These are phyloP conservation scores for Candida glucosophila DNA, from an alignment of 1,139 yeast genomes.

Conservation along the genomic window DNA sequence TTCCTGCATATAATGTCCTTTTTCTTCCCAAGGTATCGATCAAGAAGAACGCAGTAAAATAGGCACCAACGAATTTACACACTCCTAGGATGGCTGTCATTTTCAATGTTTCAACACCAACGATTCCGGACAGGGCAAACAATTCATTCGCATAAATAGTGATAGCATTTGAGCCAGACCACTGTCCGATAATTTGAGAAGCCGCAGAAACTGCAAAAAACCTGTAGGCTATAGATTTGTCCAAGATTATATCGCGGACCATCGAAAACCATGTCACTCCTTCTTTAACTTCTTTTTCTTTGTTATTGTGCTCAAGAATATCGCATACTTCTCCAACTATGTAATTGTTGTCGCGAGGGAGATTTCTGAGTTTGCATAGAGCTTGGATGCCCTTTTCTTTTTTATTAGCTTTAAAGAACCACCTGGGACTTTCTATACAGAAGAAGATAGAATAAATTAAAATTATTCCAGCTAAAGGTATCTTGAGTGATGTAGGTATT, in stretches of 20 bases:
- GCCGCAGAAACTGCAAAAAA: slow-evolving; percentile 15
- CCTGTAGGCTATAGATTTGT: slow-evolving; percentile 39
- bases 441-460: slow-evolving; percentile 27
- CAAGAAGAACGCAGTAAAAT: slow-evolving; percentile 35
- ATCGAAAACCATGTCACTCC: slow-evolving; percentile 45
- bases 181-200: slow-evolving; percentile 25
- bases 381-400: slow-evolving; percentile 28
- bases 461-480: slow-evolving; percentile 25
- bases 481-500: slow-evolving; percentile 32
- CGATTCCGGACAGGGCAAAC: slow-evolving; percentile 23
- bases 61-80: slow-evolving; percentile 35
- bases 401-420: slow-evolving; percentile 27
- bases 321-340: slow-evolving; percentile 17
- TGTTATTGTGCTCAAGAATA: slow-evolving; percentile 15
- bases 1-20: slow-evolving; percentile 35
- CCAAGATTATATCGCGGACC: slow-evolving; percentile 57
- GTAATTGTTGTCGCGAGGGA: slow-evolving; percentile 17
- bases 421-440: slow-evolving; percentile 42
- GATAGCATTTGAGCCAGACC: slow-evolving; percentile 26
- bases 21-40: slow-evolving; percentile 43
- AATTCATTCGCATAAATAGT: slow-evolving; percentile 26
- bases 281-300: slow-evolving; percentile 10
- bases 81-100: slow-evolving; percentile 56
- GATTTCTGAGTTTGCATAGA: slow-evolving; percentile 14
- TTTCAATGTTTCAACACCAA: slow-evolving; percentile 29